Evolutionary conservation across 306 rosid species (phyloP), one percentile per base, ranked within the genome.

Genomic region (Calophaca sinica): DNA sequence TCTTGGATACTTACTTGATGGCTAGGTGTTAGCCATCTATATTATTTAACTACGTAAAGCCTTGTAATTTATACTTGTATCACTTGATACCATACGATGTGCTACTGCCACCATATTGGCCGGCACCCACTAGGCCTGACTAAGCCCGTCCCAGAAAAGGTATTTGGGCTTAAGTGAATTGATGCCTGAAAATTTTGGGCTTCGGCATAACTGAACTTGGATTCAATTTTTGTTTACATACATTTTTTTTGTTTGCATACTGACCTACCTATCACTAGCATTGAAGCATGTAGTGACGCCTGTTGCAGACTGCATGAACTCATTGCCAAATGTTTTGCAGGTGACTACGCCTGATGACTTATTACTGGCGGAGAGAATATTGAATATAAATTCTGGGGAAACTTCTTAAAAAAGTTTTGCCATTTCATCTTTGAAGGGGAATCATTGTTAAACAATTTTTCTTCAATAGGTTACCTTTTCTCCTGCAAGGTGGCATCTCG

Each of bases 331-430:
- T 79, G 44, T 78, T 78, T 77, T 85, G 86, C 92, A 94, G 99
- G 99, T 94, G 39, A 92, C 99, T 70, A 94, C 97, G 62, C 99
- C 96, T 2, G 99, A 92, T 82, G 97, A 94, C 85, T 62, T 94
- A 70, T 71, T 94, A 77, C 87, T 94, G 57, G 97, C 97, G 0
- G 97, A 94, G 89, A 88, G 97, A 90, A 86, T 94, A 67, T 78
- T 94, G 83, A 85, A 81, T 80, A 20, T 81, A 79, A 60, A 73
- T 60, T 73, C 87, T 5, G 84, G 55, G 81, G 74, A 74, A 35
- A 68, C 80, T 60, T 73, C 82, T 5, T 54, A 38, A 45, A 52
- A 11, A 41, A 67, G 31, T 52, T 74, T 76, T 73, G 45, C 52
- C 78, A 39, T 48, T 60, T 76, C 77, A 80, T 53, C 12, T n/a